phyloP scores from a whole-genome alignment of 805 yeast genomes.

The Scheffersomyces stipitis region DNA sequence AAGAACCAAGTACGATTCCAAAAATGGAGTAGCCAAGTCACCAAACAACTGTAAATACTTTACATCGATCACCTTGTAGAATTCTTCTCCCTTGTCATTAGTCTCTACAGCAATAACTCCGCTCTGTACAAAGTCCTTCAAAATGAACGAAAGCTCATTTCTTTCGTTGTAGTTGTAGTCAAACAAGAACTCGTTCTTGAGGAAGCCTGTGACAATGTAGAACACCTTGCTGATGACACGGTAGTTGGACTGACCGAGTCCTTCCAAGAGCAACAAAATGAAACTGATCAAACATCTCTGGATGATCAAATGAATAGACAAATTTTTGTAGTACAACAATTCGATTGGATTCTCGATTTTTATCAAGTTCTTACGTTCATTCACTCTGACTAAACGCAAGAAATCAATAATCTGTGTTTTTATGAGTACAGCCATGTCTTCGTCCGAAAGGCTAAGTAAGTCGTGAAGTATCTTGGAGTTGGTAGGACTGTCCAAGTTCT shows the following conservation, averaged over 20 bases:
- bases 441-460: constrained; percentile 16
- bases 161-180: constrained; percentile 36
- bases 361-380: constrained; percentile 21
- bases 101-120: constrained; percentile 11
- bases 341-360: constrained; percentile 51
- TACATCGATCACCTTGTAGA: constrained; percentile 20
- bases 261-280: constrained; percentile 8
- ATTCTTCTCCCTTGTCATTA: constrained; percentile 14
- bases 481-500: constrained; percentile 18
- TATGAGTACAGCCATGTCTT: constrained; percentile 23
- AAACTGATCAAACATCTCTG: constrained; percentile 50
- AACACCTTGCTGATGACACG: constrained; percentile 23
- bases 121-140: constrained; percentile 19
- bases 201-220: constrained; percentile 36
- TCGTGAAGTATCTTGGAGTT: constrained; percentile 22
- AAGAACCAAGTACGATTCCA: constrained; percentile 32
- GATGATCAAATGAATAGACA: constrained; percentile 53
- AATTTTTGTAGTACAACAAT: constrained; percentile 57
- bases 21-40: constrained; percentile 33
- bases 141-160: constrained; percentile 27
- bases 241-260: constrained; percentile 1
- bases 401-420: constrained; percentile 27
- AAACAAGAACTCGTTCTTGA: constrained; percentile 43
- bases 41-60: constrained; percentile 24
- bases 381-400: constrained; percentile 25